These are phyloP conservation scores for Microbotryomycetes sp. DNA, from an alignment of 1,284 basidiomycete species.

Conservation along the genomic window DNA sequence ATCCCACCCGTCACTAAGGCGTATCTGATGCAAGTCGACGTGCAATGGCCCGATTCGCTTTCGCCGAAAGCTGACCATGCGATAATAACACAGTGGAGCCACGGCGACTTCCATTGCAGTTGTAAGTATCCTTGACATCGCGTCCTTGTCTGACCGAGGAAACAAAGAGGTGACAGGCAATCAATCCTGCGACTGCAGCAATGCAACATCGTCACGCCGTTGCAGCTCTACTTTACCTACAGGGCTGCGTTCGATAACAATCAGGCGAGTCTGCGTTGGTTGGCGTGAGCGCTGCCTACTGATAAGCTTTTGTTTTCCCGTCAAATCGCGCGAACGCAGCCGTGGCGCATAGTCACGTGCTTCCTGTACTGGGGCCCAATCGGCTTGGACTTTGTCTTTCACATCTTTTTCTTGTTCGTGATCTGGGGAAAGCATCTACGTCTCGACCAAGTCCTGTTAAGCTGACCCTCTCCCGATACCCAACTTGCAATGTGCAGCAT, in stretches of 20 bases:
- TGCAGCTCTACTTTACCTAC: slow-evolving; percentile 88
- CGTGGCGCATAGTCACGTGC: slow-evolving; percentile 81
- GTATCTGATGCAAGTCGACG: slow-evolving; percentile 30
- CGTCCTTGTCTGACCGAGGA: too few relatives aligned
- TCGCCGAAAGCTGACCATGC: neutral
- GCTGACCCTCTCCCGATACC: neutral
- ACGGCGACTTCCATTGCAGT: slow-evolving; percentile 54
- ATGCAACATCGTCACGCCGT: slow-evolving; percentile 78
- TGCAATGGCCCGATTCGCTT: neutral
- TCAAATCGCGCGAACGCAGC: slow-evolving; percentile 46
- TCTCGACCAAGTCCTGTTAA: neutral
- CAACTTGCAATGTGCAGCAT: slow-evolving; percentile 54
- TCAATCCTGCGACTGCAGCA: too few relatives aligned
- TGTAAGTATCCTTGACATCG: too few relatives aligned
- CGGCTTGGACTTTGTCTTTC: slow-evolving; percentile 90
- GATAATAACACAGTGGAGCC: slow-evolving; percentile 71
- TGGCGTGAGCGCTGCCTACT: too few relatives aligned
- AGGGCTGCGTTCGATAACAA: slow-evolving; percentile 70
- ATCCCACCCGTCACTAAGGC: slow-evolving; percentile 73
- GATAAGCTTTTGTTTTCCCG: neutral
- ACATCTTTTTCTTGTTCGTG: slow-evolving; percentile 93
- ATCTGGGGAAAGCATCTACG: neutral
- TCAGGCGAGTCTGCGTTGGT: too few relatives aligned
- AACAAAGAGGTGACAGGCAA: too few relatives aligned
- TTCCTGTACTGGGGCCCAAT: slow-evolving; percentile 95